These are phyloP conservation scores for Rasamsonia emersonii DNA, from an alignment of 2,329 filamentous ascomycete genomes.

Conservation along the genomic window DNA sequence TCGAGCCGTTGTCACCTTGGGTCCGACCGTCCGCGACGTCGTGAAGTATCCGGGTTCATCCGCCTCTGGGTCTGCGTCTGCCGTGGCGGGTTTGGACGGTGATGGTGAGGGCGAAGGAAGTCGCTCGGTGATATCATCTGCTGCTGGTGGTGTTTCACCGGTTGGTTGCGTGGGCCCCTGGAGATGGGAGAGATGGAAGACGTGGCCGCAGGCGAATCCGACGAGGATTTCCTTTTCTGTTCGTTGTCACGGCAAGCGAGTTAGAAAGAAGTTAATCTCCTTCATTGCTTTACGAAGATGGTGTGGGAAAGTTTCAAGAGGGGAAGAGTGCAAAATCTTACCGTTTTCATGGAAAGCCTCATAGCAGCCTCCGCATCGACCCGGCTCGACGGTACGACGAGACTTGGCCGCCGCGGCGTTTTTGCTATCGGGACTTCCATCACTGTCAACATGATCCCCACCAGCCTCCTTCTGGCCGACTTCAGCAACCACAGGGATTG, in stretches of 20 bases:
- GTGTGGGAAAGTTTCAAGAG: neutral
- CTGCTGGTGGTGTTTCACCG: slow-evolving; percentile 7
- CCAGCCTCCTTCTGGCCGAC: slow-evolving; percentile 1
- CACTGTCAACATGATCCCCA: slow-evolving; percentile 9
- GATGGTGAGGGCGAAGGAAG: slow-evolving; percentile 13
- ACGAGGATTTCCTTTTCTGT: slow-evolving; percentile 49
- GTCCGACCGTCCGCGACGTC: slow-evolving; percentile 56
- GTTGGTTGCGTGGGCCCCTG: slow-evolving; percentile 33
- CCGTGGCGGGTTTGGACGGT: slow-evolving; percentile 9
- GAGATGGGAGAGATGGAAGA: slow-evolving; percentile 57
- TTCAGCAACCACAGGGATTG: too few relatives aligned
- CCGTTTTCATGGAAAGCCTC: slow-evolving; percentile 30
- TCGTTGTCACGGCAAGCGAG: neutral
- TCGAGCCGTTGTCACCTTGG: slow-evolving; percentile 80
- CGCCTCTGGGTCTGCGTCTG: slow-evolving; percentile 5
- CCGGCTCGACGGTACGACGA: slow-evolving; percentile 13
- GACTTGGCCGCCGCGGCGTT: slow-evolving; percentile 1
- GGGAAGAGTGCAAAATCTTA: slow-evolving; percentile 13
- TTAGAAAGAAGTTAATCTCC: slow-evolving; percentile 5
- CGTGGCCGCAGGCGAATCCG: slow-evolving; percentile 60
- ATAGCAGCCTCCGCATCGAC: slow-evolving; percentile 31
- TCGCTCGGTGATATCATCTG: slow-evolving; percentile 15
- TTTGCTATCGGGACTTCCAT: slow-evolving; percentile 6
- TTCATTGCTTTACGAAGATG: neutral
- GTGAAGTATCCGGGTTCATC: slow-evolving; percentile 18